These are phyloP conservation scores for Candida multigemmis DNA, from an alignment of 805 yeast genomes.

Conservation along the genomic window DNA sequence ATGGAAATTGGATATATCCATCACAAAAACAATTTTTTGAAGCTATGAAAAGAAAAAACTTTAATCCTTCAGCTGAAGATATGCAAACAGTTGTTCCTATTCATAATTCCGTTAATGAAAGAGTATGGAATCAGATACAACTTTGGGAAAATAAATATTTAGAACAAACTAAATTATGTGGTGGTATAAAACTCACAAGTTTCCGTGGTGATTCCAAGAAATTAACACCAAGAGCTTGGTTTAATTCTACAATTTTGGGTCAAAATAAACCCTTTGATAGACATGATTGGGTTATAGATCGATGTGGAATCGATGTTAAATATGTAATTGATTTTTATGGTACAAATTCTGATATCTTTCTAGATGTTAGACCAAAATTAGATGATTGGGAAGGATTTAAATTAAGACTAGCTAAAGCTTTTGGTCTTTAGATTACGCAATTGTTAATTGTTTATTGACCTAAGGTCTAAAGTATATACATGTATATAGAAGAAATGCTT, in stretches of 20 bases:
- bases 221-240: conserved; percentile 78
- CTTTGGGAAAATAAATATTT: conserved; percentile 71
- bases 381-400: conserved; percentile 74
- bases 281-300: conserved; percentile 86
- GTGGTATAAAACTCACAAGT: conserved; percentile 76
- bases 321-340: conserved; percentile 88
- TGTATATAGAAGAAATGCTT: no score
- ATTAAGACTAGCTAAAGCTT: conserved; percentile 55
- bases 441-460: conserved; percentile 3
- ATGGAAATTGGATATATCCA: conserved; percentile 85
- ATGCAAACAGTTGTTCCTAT: conserved; percentile 91
- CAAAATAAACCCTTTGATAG: conserved; percentile 83
- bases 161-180: conserved; percentile 44
- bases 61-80: conserved; percentile 74
- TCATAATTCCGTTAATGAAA: conserved; percentile 87
- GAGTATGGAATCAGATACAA: conserved; percentile 80
- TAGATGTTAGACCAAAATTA: conserved; percentile 90
- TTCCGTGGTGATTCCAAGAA: conserved; percentile 85
- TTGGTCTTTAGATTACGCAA: conserved; percentile 3
- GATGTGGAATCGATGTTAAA: conserved; percentile 78
- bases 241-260: conserved; percentile 57
- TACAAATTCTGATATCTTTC: conserved; percentile 48
- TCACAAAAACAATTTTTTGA: conserved; percentile 91
- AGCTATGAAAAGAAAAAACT: conserved; percentile 86
- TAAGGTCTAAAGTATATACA: conserved; percentile 1